Conservation (phyloP, 129 eudicot genomes). For the Cynara cardunculus region DNA sequence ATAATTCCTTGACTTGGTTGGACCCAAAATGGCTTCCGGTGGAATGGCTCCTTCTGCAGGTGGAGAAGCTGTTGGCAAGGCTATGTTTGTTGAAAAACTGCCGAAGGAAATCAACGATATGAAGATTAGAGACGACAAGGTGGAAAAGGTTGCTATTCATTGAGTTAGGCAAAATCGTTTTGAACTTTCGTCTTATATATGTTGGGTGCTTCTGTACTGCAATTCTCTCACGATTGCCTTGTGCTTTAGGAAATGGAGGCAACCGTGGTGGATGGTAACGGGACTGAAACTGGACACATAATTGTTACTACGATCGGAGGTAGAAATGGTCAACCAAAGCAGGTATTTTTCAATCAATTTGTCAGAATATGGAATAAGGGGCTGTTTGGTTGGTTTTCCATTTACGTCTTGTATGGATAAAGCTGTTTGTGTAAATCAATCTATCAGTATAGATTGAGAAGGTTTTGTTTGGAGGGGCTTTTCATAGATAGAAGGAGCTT, state of each 20-base stretch:
- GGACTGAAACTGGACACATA: slow-evolving; percentile 71
- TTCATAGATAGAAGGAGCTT: no score
- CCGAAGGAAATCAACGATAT: slow-evolving; percentile 61
- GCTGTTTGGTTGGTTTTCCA: no score
- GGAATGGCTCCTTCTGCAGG: slow-evolving; percentile 28
- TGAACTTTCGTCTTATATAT: not conserved
- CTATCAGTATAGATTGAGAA: no score
- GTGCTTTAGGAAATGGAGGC: slow-evolving; percentile 49
- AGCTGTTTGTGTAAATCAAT: no score
- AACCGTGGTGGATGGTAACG: slow-evolving; percentile 63
- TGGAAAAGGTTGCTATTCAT: slow-evolving; percentile 42
- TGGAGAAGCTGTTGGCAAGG: slow-evolving; percentile 29
- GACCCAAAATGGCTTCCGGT: slow-evolving; percentile 33
- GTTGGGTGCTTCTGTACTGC: not conserved
- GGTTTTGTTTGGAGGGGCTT: no score
- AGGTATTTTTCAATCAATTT: slow-evolving; percentile 31
- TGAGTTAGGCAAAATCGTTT: not conserved
- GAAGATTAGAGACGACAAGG: slow-evolving; percentile 59
- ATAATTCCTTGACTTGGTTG: slow-evolving; percentile 6
- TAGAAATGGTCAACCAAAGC: slow-evolving; percentile 69
- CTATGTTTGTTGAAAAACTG: slow-evolving; percentile 45
- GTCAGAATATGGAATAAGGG: not conserved
- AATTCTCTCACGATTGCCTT: slow-evolving; percentile 16
- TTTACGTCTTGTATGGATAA: no score
- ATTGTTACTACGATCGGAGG: slow-evolving; percentile 74